These are phyloP conservation scores for Termitomyces sp. DNA, from an alignment of 768 basidiomycete genomes.

Conservation along the genomic window DNA sequence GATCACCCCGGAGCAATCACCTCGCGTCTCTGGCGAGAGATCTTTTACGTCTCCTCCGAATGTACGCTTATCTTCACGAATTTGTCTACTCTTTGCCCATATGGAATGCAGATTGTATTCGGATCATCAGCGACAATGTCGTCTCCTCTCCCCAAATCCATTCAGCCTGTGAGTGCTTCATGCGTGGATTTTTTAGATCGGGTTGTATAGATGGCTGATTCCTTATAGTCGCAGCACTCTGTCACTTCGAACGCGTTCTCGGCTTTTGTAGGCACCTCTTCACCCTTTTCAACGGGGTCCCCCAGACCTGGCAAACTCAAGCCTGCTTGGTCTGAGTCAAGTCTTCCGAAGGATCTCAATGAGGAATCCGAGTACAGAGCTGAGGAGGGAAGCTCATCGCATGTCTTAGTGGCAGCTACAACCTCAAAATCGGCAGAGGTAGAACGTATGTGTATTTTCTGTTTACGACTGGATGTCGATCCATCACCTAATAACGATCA, in stretches of 20 bases:
- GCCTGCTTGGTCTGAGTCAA: slow-evolving; percentile 15
- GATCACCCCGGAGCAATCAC: slow-evolving; percentile 6
- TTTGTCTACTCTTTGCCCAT: background rate
- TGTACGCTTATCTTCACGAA: background rate
- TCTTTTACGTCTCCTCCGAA: slow-evolving; percentile 4
- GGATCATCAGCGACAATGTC: slow-evolving; percentile 11
- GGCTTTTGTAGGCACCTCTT: slow-evolving; percentile 28
- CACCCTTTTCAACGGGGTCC: slow-evolving; percentile 25
- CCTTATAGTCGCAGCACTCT: slow-evolving; percentile 1
- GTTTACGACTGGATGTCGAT: background rate
- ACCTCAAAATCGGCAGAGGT: slow-evolving; percentile 7
- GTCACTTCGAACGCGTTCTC: slow-evolving; percentile 28
- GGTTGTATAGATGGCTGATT: background rate
- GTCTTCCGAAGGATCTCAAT: background rate
- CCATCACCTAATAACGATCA: background rate
- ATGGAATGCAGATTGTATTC: slow-evolving; percentile 8
- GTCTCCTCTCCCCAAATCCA: slow-evolving; percentile 10
- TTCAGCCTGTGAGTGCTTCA: slow-evolving; percentile 10
- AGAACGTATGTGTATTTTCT: slow-evolving; percentile 12
- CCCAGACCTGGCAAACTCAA: slow-evolving; percentile 5
- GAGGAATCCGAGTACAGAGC: background rate
- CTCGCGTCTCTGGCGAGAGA: background rate
- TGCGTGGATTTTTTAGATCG: background rate
- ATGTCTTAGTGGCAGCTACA: slow-evolving; percentile 13
- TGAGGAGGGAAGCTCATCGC: background rate